phyloP scores from a whole-genome alignment of 176 grass and related monocot genomes.

The Thinopyrum elongatum region DNA sequence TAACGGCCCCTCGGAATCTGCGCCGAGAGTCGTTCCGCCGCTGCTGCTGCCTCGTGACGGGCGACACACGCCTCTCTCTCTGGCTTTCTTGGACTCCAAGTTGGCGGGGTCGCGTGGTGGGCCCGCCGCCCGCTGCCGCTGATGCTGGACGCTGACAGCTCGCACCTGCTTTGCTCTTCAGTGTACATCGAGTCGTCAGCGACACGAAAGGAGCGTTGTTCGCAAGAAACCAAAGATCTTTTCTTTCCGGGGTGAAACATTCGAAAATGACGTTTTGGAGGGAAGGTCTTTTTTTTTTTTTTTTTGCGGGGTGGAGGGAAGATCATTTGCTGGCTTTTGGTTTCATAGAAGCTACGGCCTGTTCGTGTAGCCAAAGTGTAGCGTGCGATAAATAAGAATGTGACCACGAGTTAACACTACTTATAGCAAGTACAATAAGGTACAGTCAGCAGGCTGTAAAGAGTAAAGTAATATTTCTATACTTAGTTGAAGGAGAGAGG shows the following conservation, averaged over 20 bases:
- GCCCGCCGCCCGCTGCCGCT: neutral
- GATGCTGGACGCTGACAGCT: neutral
- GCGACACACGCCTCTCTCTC: neutral
- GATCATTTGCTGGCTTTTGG: neutral
- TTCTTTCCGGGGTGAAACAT: neutral
- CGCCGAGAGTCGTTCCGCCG: neutral
- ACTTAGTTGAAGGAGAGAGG: too few species aligned
- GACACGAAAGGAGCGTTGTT: neutral
- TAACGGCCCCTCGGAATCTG: neutral
- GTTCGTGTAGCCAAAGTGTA: too few species aligned
- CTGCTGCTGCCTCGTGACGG: neutral
- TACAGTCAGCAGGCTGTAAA: too few species aligned
- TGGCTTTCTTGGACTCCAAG: slow-evolving; percentile 24
- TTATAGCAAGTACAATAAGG: too few species aligned
- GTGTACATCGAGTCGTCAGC: neutral
- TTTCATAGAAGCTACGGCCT: neutral
- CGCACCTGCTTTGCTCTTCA: neutral
- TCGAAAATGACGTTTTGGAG: neutral
- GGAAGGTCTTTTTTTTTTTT: neutral
- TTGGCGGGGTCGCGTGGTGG: neutral
- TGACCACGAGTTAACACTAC: too few species aligned
- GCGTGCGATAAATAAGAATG: too few species aligned
- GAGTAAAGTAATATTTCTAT: too few species aligned
- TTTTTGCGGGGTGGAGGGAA: too few species aligned
- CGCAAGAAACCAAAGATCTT: neutral